These are phyloP conservation scores for Coemansia javaensis DNA, from an alignment of 192 early-diverging fungal genomes.

Conservation along the genomic window DNA sequence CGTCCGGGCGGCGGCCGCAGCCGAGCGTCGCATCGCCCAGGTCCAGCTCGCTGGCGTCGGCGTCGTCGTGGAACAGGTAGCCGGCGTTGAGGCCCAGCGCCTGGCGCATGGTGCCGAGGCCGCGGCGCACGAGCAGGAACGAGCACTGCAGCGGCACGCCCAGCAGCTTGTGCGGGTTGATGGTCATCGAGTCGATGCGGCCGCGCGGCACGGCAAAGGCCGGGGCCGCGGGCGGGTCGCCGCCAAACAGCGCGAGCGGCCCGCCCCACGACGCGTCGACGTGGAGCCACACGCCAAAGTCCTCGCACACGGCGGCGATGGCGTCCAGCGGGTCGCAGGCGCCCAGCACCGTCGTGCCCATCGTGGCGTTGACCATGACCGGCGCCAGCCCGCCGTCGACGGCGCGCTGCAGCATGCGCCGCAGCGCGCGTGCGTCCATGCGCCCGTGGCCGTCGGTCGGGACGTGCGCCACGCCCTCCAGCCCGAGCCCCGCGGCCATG, in stretches of 20 bases:
- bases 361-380: constrained; percentile 78
- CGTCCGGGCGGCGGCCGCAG: no score
- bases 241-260: constrained; percentile 58
- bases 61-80: constrained; percentile 37
- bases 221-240: constrained; percentile 11
- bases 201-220: constrained; percentile 20
- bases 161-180: constrained; percentile 83
- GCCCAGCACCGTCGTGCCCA: constrained; percentile 79
- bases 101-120: constrained; percentile 51
- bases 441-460: constrained; percentile 57
- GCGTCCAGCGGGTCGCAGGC: constrained; percentile 68
- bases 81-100: constrained; percentile 60
- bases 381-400: constrained; percentile 53
- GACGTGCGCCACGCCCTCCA: constrained; percentile 62
- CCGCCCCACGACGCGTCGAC: constrained; percentile 80
- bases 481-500: constrained; percentile 65
- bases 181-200: constrained; percentile 57
- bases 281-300: constrained; percentile 67
- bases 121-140: constrained; percentile 58
- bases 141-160: constrained; percentile 78
- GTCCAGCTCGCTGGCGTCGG: constrained; percentile 35
- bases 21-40: constrained; percentile 70
- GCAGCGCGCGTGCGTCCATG: constrained; percentile 57
- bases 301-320: constrained; percentile 56
- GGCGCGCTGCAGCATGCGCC: constrained; percentile 43